Evolutionary conservation across 2,329 filamentous ascomycete genomes (phyloP).

Genomic region (Cucurbitaria berberidis): DNA sequence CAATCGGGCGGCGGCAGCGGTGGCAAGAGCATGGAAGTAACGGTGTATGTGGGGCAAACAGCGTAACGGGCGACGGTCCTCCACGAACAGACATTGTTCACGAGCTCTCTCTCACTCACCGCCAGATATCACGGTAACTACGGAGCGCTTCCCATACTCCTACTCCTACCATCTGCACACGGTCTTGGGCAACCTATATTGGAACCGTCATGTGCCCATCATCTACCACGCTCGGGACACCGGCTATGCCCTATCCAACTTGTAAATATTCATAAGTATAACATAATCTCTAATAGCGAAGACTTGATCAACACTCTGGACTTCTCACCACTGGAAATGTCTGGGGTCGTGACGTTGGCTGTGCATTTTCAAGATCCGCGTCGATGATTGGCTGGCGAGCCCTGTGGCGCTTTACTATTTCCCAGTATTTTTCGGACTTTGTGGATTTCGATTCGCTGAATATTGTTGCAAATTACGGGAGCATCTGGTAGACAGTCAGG

Average conservation of each 20-base stretch:
- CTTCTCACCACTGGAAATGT: not conserved
- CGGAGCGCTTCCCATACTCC: not conserved
- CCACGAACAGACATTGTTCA: not conserved
- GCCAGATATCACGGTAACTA: not conserved
- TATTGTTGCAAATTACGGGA: conserved; percentile 5
- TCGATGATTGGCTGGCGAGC: conserved; percentile 21
- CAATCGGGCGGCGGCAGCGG: not conserved
- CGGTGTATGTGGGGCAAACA: not conserved
- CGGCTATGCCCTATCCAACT: too few species aligned
- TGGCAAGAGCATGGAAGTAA: not conserved
- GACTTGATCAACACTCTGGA: not conserved
- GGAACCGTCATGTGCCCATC: not conserved
- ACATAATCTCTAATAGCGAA: not conserved
- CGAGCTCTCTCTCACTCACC: not conserved
- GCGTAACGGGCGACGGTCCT: too few species aligned
- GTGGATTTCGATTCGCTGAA: conserved; percentile 25
- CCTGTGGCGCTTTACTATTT: conserved; percentile 23
- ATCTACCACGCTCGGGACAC: not conserved
- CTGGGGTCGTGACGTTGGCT: not conserved
- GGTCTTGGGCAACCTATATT: too few species aligned
- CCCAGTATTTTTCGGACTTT: conserved; percentile 18
- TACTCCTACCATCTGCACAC: not conserved
- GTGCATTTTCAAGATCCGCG: not conserved
- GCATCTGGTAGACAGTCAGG: conserved; percentile 9
- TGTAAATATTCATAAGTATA: too few species aligned